Base-by-base conservation (phyloP, 768 basidiomycete species). In the Mrakia frigida region DNA sequence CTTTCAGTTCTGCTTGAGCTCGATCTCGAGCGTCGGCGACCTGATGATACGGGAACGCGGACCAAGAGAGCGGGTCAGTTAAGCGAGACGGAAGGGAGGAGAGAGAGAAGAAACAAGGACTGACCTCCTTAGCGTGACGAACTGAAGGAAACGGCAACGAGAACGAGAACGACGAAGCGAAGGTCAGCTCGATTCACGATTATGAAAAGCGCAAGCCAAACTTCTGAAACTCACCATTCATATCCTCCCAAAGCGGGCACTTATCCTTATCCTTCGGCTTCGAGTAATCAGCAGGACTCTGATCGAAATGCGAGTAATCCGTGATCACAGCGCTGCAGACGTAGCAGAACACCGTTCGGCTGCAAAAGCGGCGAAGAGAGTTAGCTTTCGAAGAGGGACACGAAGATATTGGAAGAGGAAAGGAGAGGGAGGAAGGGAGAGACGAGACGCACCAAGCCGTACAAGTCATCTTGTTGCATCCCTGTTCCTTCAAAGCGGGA, bases 381-480 rank as follows among this genome's bases (percentile, higher is more conserved):
- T n/a, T n/a, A n/a, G n/a, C n/a, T n/a, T n/a, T n/a, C n/a, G n/a
- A n/a, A n/a, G n/a, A n/a, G n/a, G n/a, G n/a, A n/a, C n/a, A n/a
- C n/a, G n/a, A n/a, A n/a, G n/a, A n/a, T n/a, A n/a, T n/a, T n/a
- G n/a, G n/a, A n/a, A n/a, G n/a, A n/a, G 50, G 52, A 28, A 13
- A 33, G 31, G 31, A 14, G 39, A 4, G 18, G 28, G 28, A 52
- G 50, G 25, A 77, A 89, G 84, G 1, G 89, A 88, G 80, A 92
- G 93, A 37, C 28, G 35, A 5, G 33, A 35, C 59, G 10, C 0
- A 63, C 70, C 63, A 78, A 4, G 14, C 9, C 5, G 28, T 6
- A 60, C 70, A 75, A 0, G 21, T 18, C 90, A 97, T 95, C 82
- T 96, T 96, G 87, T 96, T 96, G 84, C 94, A 96, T 90, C 92